A percentile compares a stretch with the other conserved stretches of the same genome.
phyloP scores from a whole-genome alignment of 768 basidiomycete species.

The Termitomyces sp. region DNA sequence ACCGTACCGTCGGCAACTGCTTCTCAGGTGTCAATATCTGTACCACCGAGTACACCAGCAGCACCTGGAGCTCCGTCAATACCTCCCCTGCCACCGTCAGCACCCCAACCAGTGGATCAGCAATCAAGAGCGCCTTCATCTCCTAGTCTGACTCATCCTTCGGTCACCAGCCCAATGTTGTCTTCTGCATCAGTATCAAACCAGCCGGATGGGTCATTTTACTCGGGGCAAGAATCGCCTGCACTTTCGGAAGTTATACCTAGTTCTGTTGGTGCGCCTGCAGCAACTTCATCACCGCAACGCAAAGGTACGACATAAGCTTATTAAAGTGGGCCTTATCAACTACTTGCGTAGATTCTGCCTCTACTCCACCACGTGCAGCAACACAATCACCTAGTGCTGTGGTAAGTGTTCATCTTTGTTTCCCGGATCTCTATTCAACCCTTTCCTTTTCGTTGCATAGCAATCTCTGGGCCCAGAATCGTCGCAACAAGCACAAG shows the following conservation, averaged over 20 bases:
- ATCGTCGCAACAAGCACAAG: constrained; percentile 28
- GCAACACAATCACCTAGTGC: constrained; percentile 35
- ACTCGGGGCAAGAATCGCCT: constrained; percentile 68
- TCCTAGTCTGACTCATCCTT: constrained; percentile 82
- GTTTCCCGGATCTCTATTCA: not conserved
- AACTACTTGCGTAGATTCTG: constrained; percentile 28
- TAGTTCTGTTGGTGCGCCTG: constrained; percentile 36
- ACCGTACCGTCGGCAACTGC: constrained; percentile 19
- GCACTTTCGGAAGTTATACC: constrained; percentile 61
- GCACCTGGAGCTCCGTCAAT: constrained; percentile 33
- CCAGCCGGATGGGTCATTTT: constrained; percentile 63
- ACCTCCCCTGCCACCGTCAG: constrained; percentile 29
- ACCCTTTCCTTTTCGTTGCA: not conserved
- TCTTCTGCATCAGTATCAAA: constrained; percentile 68
- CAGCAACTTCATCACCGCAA: constrained; percentile 58
- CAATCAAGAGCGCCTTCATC: constrained; percentile 51
- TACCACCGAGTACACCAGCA: constrained; percentile 27
- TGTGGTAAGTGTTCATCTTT: constrained; percentile 28
- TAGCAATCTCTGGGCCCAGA: constrained; percentile 34
- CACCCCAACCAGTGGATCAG: constrained; percentile 27
- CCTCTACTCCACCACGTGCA: constrained; percentile 37
- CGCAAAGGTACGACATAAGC: constrained; percentile 40
- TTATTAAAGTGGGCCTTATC: not conserved
- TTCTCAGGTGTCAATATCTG: constrained; percentile 37
- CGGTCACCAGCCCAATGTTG: constrained; percentile 74